These are phyloP conservation scores for Candida broadrunensis DNA, from an alignment of 805 yeast species.

Conservation along the genomic window DNA sequence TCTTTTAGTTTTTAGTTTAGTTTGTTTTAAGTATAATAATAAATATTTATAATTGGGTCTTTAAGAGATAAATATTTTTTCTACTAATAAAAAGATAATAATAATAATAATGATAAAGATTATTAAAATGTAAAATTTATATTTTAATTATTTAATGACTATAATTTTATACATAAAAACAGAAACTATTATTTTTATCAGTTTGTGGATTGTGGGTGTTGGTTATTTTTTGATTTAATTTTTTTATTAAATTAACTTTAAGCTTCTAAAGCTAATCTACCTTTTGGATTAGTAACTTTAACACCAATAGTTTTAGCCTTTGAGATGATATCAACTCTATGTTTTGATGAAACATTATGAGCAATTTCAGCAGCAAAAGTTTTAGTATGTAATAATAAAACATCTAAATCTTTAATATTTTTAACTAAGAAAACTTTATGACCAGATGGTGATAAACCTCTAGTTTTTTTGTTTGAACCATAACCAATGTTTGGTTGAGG, in stretches of 20 bases:
- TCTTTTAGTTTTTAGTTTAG: too few species aligned
- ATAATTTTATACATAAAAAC: background rate
- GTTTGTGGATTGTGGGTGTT: background rate
- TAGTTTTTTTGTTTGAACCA: conserved; percentile 99
- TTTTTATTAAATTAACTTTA: conserved; percentile 40
- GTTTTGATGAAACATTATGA: conserved; percentile 96
- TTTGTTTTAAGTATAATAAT: too few species aligned
- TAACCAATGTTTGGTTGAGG: conserved; percentile 99
- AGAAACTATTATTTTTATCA: too few species aligned
- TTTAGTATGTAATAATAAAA: conserved; percentile 94
- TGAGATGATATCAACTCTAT: conserved; percentile 94
- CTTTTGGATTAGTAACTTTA: conserved; percentile 99
- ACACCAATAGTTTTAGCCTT: conserved; percentile 98
- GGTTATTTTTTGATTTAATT: too few species aligned
- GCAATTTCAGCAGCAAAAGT: conserved; percentile 99
- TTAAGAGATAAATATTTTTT: too few species aligned
- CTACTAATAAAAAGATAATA: too few species aligned
- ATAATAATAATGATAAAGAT: too few species aligned
- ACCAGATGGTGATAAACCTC: conserved; percentile 94
- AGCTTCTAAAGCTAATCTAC: conserved; percentile 97
- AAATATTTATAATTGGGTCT: too few species aligned
- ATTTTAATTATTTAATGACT: conserved; percentile 1
- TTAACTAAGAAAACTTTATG: conserved; percentile 95
- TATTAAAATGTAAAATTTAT: background rate
- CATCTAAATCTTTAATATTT: conserved; percentile 91